Evolutionary conservation across 1,139 yeast species (phyloP), one percentile per base, ranked within the genome.

Genomic region (Zhuliangozyma blackwelliae): DNA sequence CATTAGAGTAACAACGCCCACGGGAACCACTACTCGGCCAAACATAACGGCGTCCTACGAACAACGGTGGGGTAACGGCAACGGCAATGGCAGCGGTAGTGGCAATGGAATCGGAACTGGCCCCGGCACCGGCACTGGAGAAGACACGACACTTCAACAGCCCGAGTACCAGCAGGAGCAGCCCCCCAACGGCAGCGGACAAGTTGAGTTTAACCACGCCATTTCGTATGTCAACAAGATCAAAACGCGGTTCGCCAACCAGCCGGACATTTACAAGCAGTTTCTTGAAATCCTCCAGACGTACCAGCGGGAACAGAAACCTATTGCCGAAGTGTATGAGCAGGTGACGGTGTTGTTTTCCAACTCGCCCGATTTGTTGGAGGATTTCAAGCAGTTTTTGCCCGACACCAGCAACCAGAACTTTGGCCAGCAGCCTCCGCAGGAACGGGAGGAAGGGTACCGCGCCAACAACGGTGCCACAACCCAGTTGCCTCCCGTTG

Each of bases 181-280:
- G 31, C 54, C 41, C n/a, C 52, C 34, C 34, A 57, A 54, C 21
- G 62, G 53, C 35, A 83, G 88, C 11, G 92, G 94, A 3, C 97
- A 95, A 39, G 92, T 89, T 9, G 97, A 92, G 63, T 90, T 92
- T 67, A 90, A 92, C 57, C 97, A 92, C 61, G 98, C 98, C 25
- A 92, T 92, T 46, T 84, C 86, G 46, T 92, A 92, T 55, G 99
- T 92, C 40, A 92, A 92, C 66, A 89, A 90, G 61, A 92, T 92
- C 53, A 94, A 94, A 58, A 90, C 92, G 36, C 77, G 97, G 43
- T 92, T 89, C 61, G 86, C 96, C 25, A 79, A 82, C 54, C 96
- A 90, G 57, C 98, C 98, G 1, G 97, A 92, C 54, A 87, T 89
- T 40, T 92, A 92, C 68, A 94, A 94, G 63, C 90, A 83, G 51